Evolutionary conservation across 176 grass and related monocot genomes (phyloP).

Genomic region (Oropetium thomaeum): DNA sequence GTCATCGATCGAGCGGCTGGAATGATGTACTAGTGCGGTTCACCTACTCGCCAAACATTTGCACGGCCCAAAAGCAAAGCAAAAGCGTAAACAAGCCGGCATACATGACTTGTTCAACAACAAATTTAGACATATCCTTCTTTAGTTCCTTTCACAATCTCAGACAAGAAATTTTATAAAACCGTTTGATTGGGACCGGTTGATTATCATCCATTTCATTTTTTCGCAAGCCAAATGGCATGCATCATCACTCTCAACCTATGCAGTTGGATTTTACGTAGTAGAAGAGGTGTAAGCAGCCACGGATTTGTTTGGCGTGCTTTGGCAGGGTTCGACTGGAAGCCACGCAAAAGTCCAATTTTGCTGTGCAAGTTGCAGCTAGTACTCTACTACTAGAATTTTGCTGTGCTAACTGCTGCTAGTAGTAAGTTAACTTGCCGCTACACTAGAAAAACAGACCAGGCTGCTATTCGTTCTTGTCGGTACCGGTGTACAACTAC

Average conservation of each 20-base stretch:
- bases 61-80: background rate
- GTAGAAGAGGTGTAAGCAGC: background rate
- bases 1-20: background rate
- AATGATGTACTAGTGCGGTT: slow-evolving; percentile 7
- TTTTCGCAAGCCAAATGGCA: background rate
- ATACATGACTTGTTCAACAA: background rate
- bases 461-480: background rate
- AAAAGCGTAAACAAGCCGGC: background rate
- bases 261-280: background rate
- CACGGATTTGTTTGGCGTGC: background rate
- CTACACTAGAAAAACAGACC: background rate
- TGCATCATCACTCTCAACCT: background rate
- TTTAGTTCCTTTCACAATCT: background rate
- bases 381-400: too few relatives aligned
- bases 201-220: background rate
- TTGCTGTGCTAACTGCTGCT: too few relatives aligned
- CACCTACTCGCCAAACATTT: slow-evolving; percentile 10
- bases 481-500: too few relatives aligned
- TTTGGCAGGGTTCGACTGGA: background rate
- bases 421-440: too few relatives aligned
- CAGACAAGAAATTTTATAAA: background rate
- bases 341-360: background rate
- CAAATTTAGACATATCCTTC: background rate
- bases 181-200: background rate
- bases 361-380: background rate